Evolutionary conservation across 2,329 filamentous ascomycete species (phyloP), one percentile per base, ranked within the genome.

Genomic region (Aureobasidium leucospermi): DNA sequence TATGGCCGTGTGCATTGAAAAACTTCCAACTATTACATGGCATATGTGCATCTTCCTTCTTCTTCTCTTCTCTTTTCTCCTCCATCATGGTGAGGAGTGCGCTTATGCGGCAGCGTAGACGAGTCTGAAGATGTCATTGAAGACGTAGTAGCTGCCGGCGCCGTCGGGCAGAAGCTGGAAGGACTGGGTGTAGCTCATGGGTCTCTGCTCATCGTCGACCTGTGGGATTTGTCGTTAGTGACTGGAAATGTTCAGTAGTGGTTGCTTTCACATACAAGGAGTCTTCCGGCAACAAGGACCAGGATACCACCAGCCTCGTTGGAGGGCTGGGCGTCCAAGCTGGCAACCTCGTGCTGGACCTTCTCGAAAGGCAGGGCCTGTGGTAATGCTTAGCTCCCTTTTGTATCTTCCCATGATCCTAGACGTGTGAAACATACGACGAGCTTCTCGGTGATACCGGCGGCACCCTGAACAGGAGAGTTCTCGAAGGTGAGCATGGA

Each of bases 401-500:
- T 39, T 38, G 39, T 48, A 39, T 42, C 43, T 15, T 47, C 9
- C 31, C 19, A 34, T 36, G 23, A 10, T 28, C 16, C 15, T 38
- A 41, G 45, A 31, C 23, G 58, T 32, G 43, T 34, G 42, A 32
- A 46, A 74, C 84, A 68, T 79, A 97, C 93, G 62, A 75, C 73
- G 63, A 97, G 83, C 82, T 96, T 96, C 74, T 90, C 85, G 58
- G 87, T 77, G 68, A 99, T 96, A 34, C 72, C 72, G 28, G 67
- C 70, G 38, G 78, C 76, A 63, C 93, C 92, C 69, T 85, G 79
- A 62, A 83, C 75, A 13, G 87, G 85, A 46, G 78, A 68, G 48
- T 81, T 85, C 82, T 97, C 90, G 70, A 96, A 97, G 53, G 93
- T 96, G 76, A 97, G 81, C 88, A 96, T 96, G 51, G 94, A 97